phyloP scores from a whole-genome alignment of 2,329 filamentous ascomycete species.

The Metarhizium humberi region DNA sequence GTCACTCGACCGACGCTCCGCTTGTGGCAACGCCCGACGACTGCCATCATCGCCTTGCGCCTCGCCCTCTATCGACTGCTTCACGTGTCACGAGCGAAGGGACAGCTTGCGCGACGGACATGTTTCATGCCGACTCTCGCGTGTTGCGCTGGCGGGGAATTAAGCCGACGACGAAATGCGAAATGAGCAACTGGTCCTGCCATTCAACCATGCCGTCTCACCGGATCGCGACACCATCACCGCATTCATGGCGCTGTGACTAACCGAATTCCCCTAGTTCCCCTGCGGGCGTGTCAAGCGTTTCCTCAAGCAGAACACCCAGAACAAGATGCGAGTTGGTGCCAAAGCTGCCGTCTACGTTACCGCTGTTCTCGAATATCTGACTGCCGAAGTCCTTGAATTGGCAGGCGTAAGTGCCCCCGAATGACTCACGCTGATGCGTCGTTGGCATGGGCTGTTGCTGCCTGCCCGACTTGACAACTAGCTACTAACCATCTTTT shows the following conservation, averaged over 20 bases:
- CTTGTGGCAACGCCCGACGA: background rate
- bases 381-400: slow-evolving; percentile 96
- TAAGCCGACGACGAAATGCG: background rate
- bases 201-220: background rate
- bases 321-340: slow-evolving; percentile 99
- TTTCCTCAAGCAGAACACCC: slow-evolving; percentile 98
- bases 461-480: background rate
- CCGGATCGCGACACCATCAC: background rate
- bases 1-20: slow-evolving; percentile 8
- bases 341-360: slow-evolving; percentile 98
- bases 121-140: background rate
- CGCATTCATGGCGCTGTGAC: background rate
- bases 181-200: background rate
- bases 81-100: background rate
- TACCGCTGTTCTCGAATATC: slow-evolving; percentile 94
- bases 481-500: background rate
- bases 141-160: background rate
- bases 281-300: slow-evolving; percentile 99
- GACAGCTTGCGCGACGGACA: background rate
- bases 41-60: background rate
- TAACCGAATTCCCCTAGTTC: slow-evolving; percentile 51
- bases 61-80: background rate
- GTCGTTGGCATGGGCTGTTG: background rate
- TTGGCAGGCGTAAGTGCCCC: slow-evolving; percentile 67
- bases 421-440: background rate